These are phyloP conservation scores for Casuarina glauca DNA, from an alignment of 306 rosid species.

Conservation along the genomic window DNA sequence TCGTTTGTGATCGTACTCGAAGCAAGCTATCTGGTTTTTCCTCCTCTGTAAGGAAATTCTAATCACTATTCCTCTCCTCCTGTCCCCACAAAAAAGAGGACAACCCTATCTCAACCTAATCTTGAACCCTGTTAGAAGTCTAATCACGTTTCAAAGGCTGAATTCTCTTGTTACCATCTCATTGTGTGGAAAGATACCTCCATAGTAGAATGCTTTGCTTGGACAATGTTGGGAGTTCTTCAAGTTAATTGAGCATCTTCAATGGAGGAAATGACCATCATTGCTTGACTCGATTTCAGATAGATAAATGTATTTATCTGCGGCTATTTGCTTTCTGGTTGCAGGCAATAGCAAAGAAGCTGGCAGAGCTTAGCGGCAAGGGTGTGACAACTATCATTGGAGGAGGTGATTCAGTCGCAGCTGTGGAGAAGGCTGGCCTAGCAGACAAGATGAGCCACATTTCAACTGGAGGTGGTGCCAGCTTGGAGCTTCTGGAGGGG, in stretches of 20 bases:
- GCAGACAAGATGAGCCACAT: slow-evolving; percentile 98
- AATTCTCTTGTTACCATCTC: not conserved
- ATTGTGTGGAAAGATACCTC: not conserved
- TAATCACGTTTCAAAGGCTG: too few species aligned
- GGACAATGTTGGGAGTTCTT: not conserved
- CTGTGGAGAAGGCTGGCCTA: slow-evolving; percentile 91
- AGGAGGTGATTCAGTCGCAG: slow-evolving; percentile 98
- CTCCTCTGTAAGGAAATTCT: not conserved
- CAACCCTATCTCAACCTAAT: too few species aligned
- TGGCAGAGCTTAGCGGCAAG: slow-evolving; percentile 85
- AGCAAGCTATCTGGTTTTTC: not conserved
- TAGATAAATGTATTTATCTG: not conserved
- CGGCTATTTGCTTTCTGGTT: not conserved
- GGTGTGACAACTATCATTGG: slow-evolving; percentile 94
- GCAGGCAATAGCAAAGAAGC: slow-evolving; percentile 82
- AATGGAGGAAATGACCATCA: not conserved
- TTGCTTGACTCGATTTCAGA: not conserved
- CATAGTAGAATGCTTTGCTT: too few species aligned
- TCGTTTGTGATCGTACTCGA: not conserved
- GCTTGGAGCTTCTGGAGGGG: slow-evolving; percentile 99
- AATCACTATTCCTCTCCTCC: too few species aligned
- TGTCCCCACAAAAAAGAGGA: too few species aligned
- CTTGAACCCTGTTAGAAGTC: too few species aligned
- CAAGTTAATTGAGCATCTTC: not conserved
- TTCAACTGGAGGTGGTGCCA: slow-evolving; percentile 98